These are phyloP conservation scores for Sextonia rubra DNA, from an alignment of 164 flowering plant genomes.

Conservation along the genomic window DNA sequence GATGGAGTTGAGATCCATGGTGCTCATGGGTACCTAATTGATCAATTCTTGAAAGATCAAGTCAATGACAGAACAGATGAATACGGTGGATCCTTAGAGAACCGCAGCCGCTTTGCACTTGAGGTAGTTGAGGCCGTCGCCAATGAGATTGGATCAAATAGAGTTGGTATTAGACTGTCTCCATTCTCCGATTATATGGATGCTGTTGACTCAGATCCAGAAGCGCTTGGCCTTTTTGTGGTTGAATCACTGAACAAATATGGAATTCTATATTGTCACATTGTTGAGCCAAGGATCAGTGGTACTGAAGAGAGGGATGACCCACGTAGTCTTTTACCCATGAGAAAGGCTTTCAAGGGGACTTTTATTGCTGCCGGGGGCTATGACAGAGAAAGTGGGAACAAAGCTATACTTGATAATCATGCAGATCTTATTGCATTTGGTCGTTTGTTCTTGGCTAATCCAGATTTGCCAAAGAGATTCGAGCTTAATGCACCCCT, in stretches of 20 bases:
- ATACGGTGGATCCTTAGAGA: constrained; percentile 32
- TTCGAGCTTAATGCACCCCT: constrained; percentile 29
- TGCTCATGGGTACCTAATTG: constrained; percentile 32
- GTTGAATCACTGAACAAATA: constrained; percentile 24
- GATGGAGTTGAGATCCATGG: constrained; percentile 45
- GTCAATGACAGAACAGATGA: constrained; percentile 32
- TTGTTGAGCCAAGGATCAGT: constrained; percentile 32
- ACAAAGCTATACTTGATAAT: constrained; percentile 25
- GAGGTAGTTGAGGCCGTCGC: constrained; percentile 32
- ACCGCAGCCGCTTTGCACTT: constrained; percentile 28
- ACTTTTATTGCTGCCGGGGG: constrained; percentile 46
- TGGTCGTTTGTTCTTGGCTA: constrained; percentile 29
- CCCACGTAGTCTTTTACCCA: constrained; percentile 19
- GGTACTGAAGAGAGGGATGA: constrained; percentile 8
- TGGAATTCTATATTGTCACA: constrained; percentile 22
- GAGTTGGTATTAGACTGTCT: constrained; percentile 30
- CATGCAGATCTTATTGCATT: constrained; percentile 23
- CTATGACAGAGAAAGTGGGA: constrained; percentile 38
- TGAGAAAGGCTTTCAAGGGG: constrained; percentile 36
- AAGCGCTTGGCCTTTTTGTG: constrained; percentile 28
- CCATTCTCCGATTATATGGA: constrained; percentile 26
- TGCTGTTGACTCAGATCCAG: constrained; percentile 26
- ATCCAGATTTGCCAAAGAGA: constrained; percentile 30
- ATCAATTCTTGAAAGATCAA: constrained; percentile 34
- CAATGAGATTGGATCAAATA: constrained; percentile 32